These are phyloP conservation scores for Hawksworthiomyces lignivorus DNA, from an alignment of 2,329 filamentous ascomycete genomes.

Conservation along the genomic window DNA sequence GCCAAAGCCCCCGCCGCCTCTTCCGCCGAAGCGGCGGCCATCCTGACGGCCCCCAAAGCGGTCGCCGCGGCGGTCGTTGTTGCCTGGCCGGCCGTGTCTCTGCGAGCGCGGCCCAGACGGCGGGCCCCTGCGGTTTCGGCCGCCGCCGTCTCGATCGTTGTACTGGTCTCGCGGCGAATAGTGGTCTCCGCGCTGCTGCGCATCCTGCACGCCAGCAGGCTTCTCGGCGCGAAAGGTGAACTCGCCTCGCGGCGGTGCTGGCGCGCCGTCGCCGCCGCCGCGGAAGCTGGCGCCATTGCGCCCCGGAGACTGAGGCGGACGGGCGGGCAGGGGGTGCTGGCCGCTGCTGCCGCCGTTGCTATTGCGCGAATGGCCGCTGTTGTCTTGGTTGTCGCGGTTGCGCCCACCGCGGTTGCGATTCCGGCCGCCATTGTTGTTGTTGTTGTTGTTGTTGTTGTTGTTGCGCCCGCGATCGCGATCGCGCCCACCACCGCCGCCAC, in stretches of 20 bases:
- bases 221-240: slow-evolving; percentile 50
- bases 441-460: not conserved
- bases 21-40: slow-evolving; percentile 3
- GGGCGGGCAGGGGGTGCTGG: not conserved
- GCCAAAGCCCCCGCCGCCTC: not conserved
- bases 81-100: not conserved
- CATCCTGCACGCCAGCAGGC: slow-evolving; percentile 39
- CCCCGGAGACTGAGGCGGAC: not conserved
- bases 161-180: slow-evolving; percentile 19
- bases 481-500: slow-evolving; percentile 1
- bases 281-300: not conserved
- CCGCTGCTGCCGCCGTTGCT: not conserved
- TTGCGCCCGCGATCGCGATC: not conserved
- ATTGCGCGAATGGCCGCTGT: not conserved
- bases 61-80: slow-evolving; percentile 5
- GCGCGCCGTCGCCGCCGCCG: slow-evolving; percentile 1
- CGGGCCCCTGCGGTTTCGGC: not conserved
- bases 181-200: slow-evolving; percentile 43
- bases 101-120: slow-evolving; percentile 10
- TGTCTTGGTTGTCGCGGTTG: not conserved
- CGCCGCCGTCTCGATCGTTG: slow-evolving; percentile 1
- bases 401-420: slow-evolving; percentile 1
- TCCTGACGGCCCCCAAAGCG: slow-evolving; percentile 3
- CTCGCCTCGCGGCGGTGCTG: slow-evolving; percentile 34
- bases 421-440: not conserved